phyloP scores from a whole-genome alignment of 805 yeast species.

The Isabelozyma rhagii region DNA sequence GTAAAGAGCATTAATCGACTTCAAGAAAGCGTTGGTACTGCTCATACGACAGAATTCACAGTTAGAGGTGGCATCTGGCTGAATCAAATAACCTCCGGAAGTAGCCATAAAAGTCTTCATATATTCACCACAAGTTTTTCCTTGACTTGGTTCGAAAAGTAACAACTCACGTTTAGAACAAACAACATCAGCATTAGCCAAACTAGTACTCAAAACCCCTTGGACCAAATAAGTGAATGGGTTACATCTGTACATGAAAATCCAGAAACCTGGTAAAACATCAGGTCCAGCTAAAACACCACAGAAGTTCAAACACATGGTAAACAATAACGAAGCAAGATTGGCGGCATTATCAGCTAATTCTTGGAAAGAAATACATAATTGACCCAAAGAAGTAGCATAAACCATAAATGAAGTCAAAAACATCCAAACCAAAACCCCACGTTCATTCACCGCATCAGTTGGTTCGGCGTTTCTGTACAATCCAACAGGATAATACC shows the following conservation, averaged over 20 bases:
- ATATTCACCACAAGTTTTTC: conserved; percentile 19
- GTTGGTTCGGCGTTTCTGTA: conserved; percentile 52
- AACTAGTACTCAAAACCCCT: conserved; percentile 40
- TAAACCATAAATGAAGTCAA: conserved; percentile 23
- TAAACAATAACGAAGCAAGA: conserved; percentile 24
- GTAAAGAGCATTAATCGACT: conserved; percentile 39
- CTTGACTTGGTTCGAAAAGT: conserved; percentile 16
- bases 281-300: conserved; percentile 31
- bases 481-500: conserved; percentile 61
- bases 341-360: conserved; percentile 34
- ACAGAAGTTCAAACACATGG: conserved; percentile 35
- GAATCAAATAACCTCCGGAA: conserved; percentile 37
- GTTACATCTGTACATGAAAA: conserved; percentile 70
- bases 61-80: conserved; percentile 40
- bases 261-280: conserved; percentile 47
- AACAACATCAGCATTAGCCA: conserved; percentile 34
- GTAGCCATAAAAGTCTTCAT: conserved; percentile 25
- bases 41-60: conserved; percentile 63
- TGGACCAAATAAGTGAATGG: conserved; percentile 64
- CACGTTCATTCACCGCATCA: conserved; percentile 33
- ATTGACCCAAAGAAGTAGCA: conserved; percentile 26
- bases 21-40: conserved; percentile 59
- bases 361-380: conserved; percentile 26
- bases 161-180: conserved; percentile 24
- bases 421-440: conserved; percentile 36